These are phyloP conservation scores for Dovyalis caffra DNA, from an alignment of 345 rosid species.

Conservation along the genomic window DNA sequence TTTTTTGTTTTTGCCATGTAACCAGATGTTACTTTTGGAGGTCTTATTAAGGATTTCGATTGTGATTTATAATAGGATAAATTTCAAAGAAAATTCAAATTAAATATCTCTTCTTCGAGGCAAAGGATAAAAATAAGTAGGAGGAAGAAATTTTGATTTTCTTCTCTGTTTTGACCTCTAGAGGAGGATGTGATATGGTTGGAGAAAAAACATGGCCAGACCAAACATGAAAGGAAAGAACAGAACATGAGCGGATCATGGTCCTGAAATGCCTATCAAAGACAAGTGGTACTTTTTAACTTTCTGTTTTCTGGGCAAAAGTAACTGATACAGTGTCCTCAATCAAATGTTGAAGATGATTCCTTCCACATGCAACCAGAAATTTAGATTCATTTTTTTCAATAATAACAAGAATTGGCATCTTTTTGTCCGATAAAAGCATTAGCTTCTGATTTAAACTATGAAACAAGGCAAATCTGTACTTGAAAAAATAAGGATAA, in stretches of 20 bases:
- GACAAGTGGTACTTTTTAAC: neutral
- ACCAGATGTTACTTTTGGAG: too few species aligned
- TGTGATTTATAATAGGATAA: neutral
- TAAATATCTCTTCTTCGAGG: neutral
- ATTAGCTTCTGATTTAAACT: neutral
- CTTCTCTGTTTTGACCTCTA: neutral
- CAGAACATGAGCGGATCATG: neutral
- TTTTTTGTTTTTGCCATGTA: too few species aligned
- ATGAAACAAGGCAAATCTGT: neutral
- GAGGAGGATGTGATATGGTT: too few species aligned
- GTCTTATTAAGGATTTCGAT: neutral
- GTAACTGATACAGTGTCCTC: too few species aligned
- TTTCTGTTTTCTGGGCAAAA: neutral
- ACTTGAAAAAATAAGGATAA: neutral
- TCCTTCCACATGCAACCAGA: neutral
- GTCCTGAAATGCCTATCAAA: neutral
- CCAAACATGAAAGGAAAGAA: neutral
- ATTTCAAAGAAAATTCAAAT: too few species aligned
- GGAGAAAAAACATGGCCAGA: neutral
- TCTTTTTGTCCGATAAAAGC: neutral
- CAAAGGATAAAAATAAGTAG: neutral
- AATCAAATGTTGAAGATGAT: neutral
- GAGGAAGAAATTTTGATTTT: neutral
- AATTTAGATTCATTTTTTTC: neutral
- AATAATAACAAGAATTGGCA: neutral